Evolutionary conservation across 2,329 filamentous ascomycete species (phyloP), one percentile per base, ranked within the genome.

Genomic region (Monosporascus sp.): DNA sequence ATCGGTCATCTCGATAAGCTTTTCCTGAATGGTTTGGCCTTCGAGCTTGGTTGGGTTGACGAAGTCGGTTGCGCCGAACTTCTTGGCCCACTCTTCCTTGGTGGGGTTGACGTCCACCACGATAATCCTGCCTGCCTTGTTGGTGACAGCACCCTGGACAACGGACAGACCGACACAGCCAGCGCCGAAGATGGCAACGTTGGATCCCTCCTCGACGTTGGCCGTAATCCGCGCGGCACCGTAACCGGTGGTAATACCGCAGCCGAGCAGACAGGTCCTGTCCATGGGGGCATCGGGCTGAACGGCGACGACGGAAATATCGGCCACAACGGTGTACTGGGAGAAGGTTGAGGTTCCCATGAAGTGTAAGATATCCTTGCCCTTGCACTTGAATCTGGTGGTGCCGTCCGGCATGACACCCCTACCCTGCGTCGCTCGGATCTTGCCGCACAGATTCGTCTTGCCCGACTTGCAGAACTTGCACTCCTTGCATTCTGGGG

Each of bases 381-480:
- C 94, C 74, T 93, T 94, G 81, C 87, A 91, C 75, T 83, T 90
- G 85, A 97, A 97, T 66, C 94, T 89, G 54, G 88, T 88, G 61
- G 93, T 97, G 66, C 93, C 93, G 73, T 99, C 94, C 54, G 94
- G 94, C 92, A 99, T 96, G 63, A 97, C 84, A 68, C 94, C 94
- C 74, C 86, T 88, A 66, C 94, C 94, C 77, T 99, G 94, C 45
- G 94, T 97, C 46, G 90, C 90, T 66, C 94, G 88, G 74, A 99
- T 99, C 85, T 97, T 97, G 73, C 94, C 94, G 77, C 93, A 97
- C 54, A 97, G 88, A 77, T 97, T 96, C 67, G 93, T 97, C 86
- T 99, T 99, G 77, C 93, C 94, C 43, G 93, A 97, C 75, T 90
- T 94, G 87, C 94, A 99, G 83, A 97, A 97, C 80, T 97, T 97